These are phyloP conservation scores for Pharnaceum exiguum DNA, from an alignment of 148 eudicot species.

Conservation along the genomic window DNA sequence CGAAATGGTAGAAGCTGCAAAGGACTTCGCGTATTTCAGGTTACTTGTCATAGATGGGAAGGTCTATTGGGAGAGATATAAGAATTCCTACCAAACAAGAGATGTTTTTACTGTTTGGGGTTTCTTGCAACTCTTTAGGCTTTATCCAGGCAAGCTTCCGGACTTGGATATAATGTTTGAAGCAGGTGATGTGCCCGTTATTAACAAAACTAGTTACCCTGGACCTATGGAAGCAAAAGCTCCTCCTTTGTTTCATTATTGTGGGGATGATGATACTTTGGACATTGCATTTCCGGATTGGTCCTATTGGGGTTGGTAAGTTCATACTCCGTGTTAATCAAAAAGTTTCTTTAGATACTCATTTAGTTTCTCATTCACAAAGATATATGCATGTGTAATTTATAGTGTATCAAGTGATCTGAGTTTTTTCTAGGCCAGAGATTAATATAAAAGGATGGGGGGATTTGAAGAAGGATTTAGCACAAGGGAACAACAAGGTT, in stretches of 20 bases:
- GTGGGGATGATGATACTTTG: constrained; percentile 42
- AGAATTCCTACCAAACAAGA: constrained; percentile 42
- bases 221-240: constrained; percentile 19
- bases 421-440: constrained; percentile 44
- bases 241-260: constrained; percentile 57
- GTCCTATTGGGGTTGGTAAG: constrained; percentile 88
- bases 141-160: constrained; percentile 61
- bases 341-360: not conserved
- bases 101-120: constrained; percentile 63
- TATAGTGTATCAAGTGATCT: not conserved
- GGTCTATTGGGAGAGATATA: constrained; percentile 35
- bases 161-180: constrained; percentile 72
- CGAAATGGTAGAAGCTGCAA: constrained; percentile 39
- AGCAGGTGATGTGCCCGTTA: constrained; percentile 45
- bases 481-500: constrained; percentile 42
- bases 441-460: constrained; percentile 65
- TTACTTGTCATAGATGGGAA: constrained; percentile 37
- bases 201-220: constrained; percentile 28
- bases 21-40: constrained; percentile 23
- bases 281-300: constrained; percentile 71
- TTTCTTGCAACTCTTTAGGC: constrained; percentile 44
- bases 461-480: constrained; percentile 41
- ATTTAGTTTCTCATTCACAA: not conserved
- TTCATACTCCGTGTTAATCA: not conserved
- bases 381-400: not conserved